Evolutionary conservation across 805 yeast genomes (phyloP), one percentile per base, ranked within the genome.

Genomic region (Wickerhamiella kurtzmanii): DNA sequence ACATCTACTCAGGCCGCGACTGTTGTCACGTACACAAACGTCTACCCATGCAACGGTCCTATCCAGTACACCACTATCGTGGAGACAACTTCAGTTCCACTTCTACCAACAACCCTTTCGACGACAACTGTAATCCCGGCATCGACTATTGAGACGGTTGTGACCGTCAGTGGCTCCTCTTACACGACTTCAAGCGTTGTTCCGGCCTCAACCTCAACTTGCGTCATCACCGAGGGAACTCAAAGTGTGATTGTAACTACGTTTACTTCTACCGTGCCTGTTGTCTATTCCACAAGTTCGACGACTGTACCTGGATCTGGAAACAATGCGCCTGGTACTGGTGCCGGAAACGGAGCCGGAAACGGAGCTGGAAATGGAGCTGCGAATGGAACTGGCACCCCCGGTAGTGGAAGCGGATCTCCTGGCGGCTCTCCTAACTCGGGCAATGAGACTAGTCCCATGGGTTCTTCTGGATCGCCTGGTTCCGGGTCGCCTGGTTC

Each of bases 71-170:
- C 39, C 9, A 32, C 43, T 13, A 38, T 42, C 4, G 25, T 44
- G 18, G 21, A 13, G 8, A 44, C 47, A 2, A 16, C 20, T 15
- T 16, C 40, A 4, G 32, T 28, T n/a, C 38, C 47, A 2, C 43
- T 44, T 13, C 47, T 38, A n/a, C 43, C 38, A 6, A 4, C 43
- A 9, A 44, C 47, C 4, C 15, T 18, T 21, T 28, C 43, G 16
- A 32, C 43, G 8, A 18, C 16, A 15, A 17, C 35, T 15, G 32
- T 42, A 6, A 25, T 36, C 11, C 22, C 47, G 13, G 47, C 43
- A 9, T 15, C 32, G 3, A 39, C 47, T n/a, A 22, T n/a, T 3
- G 17, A 18, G 21, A 18, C 40, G 2, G 20, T 25, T 11, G 15
- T 28, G 15, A 39, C 43, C 16, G 22, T 20, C 3, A 19, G 22